Percentiles rank a stretch among this genome's conserved stretches.
phyloP scores from a whole-genome alignment of 2,329 filamentous ascomycete species.

The Helotiales sp. region DNA sequence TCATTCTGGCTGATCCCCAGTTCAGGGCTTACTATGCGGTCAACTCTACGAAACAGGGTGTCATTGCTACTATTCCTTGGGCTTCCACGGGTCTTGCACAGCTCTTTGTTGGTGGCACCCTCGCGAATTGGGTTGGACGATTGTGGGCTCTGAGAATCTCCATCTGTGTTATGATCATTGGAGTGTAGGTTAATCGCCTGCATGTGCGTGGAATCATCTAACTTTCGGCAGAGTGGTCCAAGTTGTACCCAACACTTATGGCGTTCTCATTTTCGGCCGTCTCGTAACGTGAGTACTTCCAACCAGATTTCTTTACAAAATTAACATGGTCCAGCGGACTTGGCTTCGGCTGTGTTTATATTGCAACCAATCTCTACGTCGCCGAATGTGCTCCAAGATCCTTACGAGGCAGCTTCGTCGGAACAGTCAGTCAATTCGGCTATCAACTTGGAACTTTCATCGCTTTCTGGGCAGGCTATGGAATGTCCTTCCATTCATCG shows the following conservation, averaged over 20 bases:
- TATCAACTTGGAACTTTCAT: slow-evolving; percentile 46
- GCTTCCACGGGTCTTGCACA: slow-evolving; percentile 42
- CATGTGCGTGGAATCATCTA: background rate
- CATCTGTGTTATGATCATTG: slow-evolving; percentile 41
- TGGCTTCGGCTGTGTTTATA: slow-evolving; percentile 43
- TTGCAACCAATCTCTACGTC: slow-evolving; percentile 43
- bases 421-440: slow-evolving; percentile 42
- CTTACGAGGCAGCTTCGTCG: slow-evolving; percentile 42
- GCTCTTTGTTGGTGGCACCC: slow-evolving; percentile 40
- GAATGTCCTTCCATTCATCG: slow-evolving; percentile 42
- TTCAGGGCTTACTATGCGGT: slow-evolving; percentile 43
- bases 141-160: slow-evolving; percentile 42
- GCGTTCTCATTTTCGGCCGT: slow-evolving; percentile 41
- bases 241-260: slow-evolving; percentile 43
- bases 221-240: slow-evolving; percentile 36
- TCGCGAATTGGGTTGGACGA: slow-evolving; percentile 39
- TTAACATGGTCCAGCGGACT: slow-evolving; percentile 34
- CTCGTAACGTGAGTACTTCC: slow-evolving; percentile 36
- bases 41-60: slow-evolving; percentile 36
- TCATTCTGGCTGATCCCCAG: slow-evolving; percentile 44
- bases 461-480: slow-evolving; percentile 45
- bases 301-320: background rate
- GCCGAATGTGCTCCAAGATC: slow-evolving; percentile 42
- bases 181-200: slow-evolving; percentile 31
- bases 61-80: slow-evolving; percentile 44